Conservation (phyloP, 495 filamentous ascomycete genomes). For the Podospora tetraspora region DNA sequence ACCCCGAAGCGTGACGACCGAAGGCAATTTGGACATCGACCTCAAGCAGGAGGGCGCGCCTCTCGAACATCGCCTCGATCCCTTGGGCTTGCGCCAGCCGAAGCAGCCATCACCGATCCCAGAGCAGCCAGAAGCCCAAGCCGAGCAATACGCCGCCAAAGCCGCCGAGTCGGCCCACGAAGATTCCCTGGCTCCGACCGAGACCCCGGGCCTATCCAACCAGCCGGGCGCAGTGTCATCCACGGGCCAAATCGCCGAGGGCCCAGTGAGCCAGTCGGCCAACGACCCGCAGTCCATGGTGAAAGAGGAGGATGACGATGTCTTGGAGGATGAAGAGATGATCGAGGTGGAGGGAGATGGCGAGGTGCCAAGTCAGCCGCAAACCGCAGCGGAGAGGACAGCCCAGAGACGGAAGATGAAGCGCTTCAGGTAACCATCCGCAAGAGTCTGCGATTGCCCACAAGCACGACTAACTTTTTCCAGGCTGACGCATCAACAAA, state of each 20-base stretch:
- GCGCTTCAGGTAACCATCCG: constrained; percentile 65
- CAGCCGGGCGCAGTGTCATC: constrained; percentile 39
- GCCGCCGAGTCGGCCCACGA: constrained; percentile 37
- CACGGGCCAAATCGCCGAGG: constrained; percentile 33
- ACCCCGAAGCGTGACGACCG: constrained; percentile 35
- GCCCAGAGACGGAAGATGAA: constrained; percentile 93
- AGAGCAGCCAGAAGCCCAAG: constrained; percentile 36
- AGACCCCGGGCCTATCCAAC: constrained; percentile 37
- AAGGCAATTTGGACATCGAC: constrained; percentile 35
- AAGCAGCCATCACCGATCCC: constrained; percentile 37
- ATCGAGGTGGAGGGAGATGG: constrained; percentile 41
- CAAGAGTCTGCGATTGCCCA: neutral
- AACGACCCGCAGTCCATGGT: constrained; percentile 41
- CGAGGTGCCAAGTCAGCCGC: constrained; percentile 44
- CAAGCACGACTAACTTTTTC: constrained; percentile 19
- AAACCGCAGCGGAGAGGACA: constrained; percentile 63
- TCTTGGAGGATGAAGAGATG: constrained; percentile 47
- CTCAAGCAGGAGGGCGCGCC: constrained; percentile 32
- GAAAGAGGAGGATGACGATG: constrained; percentile 54
- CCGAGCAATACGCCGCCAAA: constrained; percentile 37
- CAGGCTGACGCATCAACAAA: constrained; percentile 95
- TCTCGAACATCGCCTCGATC: constrained; percentile 40
- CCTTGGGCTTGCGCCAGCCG: constrained; percentile 41
- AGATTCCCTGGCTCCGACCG: constrained; percentile 39
- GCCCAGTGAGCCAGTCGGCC: constrained; percentile 22